Conservation (phyloP, 2,329 filamentous ascomycete species). For the Amylocarpus encephaloides region DNA sequence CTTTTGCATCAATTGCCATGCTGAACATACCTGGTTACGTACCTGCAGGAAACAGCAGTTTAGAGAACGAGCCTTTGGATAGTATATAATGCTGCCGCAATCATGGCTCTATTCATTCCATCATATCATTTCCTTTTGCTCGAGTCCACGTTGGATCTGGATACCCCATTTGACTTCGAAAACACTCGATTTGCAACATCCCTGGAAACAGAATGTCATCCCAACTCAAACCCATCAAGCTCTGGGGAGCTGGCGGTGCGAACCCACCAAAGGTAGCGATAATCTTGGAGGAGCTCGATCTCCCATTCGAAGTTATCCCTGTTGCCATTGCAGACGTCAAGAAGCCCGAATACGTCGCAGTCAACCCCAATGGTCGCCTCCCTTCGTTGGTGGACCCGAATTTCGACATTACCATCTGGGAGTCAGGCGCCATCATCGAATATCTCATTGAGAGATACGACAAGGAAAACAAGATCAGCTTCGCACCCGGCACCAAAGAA, state of each 20-base stretch:
- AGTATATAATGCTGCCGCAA: too few relatives aligned
- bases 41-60: too few relatives aligned
- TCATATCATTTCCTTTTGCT: too few relatives aligned
- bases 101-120: too few relatives aligned
- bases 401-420: constrained; percentile 4
- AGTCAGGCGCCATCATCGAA: constrained; percentile 5
- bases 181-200: background rate
- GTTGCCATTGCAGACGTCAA: background rate
- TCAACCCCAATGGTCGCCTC: constrained; percentile 5
- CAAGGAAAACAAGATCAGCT: background rate
- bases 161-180: background rate
- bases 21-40: too few relatives aligned
- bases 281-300: background rate
- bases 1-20: too few relatives aligned
- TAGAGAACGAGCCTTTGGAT: too few relatives aligned
- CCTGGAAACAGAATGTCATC: background rate
- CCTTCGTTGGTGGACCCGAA: constrained; percentile 5
- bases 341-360: background rate
- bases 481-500: background rate
- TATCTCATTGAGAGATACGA: constrained; percentile 4
- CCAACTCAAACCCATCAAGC: constrained; percentile 1
- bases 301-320: background rate
- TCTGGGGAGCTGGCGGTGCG: background rate
- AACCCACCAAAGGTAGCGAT: constrained; percentile 7
- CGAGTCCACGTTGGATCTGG: background rate